Conservation (phyloP, 2,329 filamentous ascomycete species). For the Microdochium trichocladiopsis region DNA sequence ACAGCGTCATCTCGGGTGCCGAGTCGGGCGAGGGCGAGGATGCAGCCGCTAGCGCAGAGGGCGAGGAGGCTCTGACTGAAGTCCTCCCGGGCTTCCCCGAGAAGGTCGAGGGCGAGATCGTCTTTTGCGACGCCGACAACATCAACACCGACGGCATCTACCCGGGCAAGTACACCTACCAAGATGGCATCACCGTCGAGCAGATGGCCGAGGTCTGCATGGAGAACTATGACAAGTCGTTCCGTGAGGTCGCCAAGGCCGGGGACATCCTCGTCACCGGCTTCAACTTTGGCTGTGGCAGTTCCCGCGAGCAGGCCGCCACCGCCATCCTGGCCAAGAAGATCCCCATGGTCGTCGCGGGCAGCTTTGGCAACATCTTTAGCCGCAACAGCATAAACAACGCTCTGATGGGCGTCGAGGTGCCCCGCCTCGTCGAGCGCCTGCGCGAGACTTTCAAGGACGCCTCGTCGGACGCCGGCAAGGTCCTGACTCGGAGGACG, state of each 20-base stretch:
- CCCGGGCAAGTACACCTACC: slow-evolving; percentile 82
- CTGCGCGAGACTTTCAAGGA: slow-evolving; percentile 54
- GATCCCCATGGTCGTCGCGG: slow-evolving; percentile 73
- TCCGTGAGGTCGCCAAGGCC: slow-evolving; percentile 53
- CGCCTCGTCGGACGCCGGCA: slow-evolving; percentile 16
- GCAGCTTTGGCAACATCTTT: slow-evolving; percentile 82
- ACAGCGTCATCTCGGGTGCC: slow-evolving; percentile 49
- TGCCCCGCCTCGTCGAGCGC: slow-evolving; percentile 58
- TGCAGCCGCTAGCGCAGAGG: slow-evolving; percentile 11
- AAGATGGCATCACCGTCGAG: slow-evolving; percentile 69
- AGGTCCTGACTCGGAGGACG: slow-evolving; percentile 61
- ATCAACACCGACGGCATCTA: slow-evolving; percentile 93
- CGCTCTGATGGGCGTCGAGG: slow-evolving; percentile 64
- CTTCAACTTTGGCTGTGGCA: slow-evolving; percentile 85
- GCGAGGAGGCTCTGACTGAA: slow-evolving; percentile 48
- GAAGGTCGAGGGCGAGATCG: slow-evolving; percentile 74
- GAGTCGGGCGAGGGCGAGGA: slow-evolving; percentile 32
- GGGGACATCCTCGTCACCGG: slow-evolving; percentile 80
- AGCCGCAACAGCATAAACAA: slow-evolving; percentile 74
- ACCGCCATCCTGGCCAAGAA: slow-evolving; percentile 77
- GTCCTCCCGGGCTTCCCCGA: slow-evolving; percentile 82
- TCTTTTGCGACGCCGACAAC: slow-evolving; percentile 71
- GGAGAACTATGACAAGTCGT: slow-evolving; percentile 82
- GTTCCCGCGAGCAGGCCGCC: slow-evolving; percentile 77
- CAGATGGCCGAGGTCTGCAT: slow-evolving; percentile 88